These are phyloP conservation scores for Ustulina deusta DNA, from an alignment of 2,329 filamentous ascomycete species.

Conservation along the genomic window DNA sequence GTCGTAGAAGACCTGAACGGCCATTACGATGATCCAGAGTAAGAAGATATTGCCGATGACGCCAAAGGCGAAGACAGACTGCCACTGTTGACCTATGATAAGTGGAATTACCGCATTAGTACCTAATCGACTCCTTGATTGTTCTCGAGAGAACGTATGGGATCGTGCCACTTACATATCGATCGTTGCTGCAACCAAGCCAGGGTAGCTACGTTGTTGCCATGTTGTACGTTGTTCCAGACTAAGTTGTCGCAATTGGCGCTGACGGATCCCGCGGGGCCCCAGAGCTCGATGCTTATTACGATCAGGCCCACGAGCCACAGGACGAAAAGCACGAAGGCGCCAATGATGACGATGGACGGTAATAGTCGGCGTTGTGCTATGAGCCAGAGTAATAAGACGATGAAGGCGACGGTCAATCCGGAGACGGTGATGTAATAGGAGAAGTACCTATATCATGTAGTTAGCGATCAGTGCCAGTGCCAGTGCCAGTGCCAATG, in stretches of 20 bases:
- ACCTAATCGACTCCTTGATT: neutral
- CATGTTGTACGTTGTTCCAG: slow-evolving; percentile 62
- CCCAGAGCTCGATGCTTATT: slow-evolving; percentile 72
- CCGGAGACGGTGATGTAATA: slow-evolving; percentile 71
- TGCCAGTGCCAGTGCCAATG: neutral
- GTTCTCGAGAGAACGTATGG: neutral
- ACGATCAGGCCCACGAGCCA: slow-evolving; percentile 75
- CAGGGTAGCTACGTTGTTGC: slow-evolving; percentile 66
- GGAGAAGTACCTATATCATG: slow-evolving; percentile 69
- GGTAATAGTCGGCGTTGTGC: slow-evolving; percentile 70
- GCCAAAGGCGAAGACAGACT: slow-evolving; percentile 72
- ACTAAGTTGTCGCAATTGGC: slow-evolving; percentile 70
- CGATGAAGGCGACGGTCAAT: slow-evolving; percentile 75
- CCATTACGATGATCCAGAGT: slow-evolving; percentile 77
- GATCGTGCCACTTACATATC: slow-evolving; percentile 65
- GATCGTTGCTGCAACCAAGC: slow-evolving; percentile 73
- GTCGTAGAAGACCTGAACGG: slow-evolving; percentile 70
- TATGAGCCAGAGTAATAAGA: slow-evolving; percentile 72
- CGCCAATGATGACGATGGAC: slow-evolving; percentile 71
- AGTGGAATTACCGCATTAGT: neutral
- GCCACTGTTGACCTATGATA: slow-evolving; percentile 69
- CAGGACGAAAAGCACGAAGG: slow-evolving; percentile 74
- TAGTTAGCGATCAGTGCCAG: neutral
- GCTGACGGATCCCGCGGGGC: slow-evolving; percentile 68
- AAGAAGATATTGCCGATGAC: slow-evolving; percentile 70